Evolutionary conservation across 768 basidiomycete genomes (phyloP).

Genomic region (Phaeotremella fagi): DNA sequence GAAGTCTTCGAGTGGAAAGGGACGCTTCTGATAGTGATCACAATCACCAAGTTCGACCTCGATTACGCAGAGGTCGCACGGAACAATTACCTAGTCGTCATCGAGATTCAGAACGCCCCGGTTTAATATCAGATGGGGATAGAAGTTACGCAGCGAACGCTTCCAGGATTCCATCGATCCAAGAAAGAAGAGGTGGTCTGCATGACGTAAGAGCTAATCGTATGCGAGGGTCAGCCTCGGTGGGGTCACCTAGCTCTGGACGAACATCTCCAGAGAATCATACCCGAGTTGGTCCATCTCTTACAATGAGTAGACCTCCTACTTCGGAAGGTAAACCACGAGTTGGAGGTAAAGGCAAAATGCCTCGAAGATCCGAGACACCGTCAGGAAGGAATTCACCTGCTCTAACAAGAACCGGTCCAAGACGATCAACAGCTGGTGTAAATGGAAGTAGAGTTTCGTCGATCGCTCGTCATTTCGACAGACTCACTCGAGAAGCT

Average conservation of each 20-base stretch:
- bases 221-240: background rate
- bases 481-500: conserved; percentile 62
- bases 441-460: conserved; percentile 65
- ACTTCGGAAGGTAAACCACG: conserved; percentile 20
- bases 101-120: conserved; percentile 49
- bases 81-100: conserved; percentile 33
- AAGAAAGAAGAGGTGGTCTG: conserved; percentile 4
- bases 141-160: conserved; percentile 89
- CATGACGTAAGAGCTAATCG: conserved; percentile 11
- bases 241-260: background rate
- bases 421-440: conserved; percentile 55
- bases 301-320: background rate
- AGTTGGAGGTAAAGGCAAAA: conserved; percentile 41
- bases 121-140: conserved; percentile 77
- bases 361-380: conserved; percentile 17
- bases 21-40: conserved; percentile 76
- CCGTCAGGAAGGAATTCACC: conserved; percentile 14
- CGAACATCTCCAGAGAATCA: background rate
- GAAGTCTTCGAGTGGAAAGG: conserved; percentile 10
- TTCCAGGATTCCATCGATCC: conserved; percentile 55
- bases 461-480: conserved; percentile 84
- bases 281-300: background rate
- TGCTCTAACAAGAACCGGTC: conserved; percentile 44
- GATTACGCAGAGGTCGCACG: conserved; percentile 38
- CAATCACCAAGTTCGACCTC: conserved; percentile 49